Evolutionary conservation across 305 asterid genomes (phyloP), one percentile per base, ranked within the genome.

Genomic region (Salvia sclarea): DNA sequence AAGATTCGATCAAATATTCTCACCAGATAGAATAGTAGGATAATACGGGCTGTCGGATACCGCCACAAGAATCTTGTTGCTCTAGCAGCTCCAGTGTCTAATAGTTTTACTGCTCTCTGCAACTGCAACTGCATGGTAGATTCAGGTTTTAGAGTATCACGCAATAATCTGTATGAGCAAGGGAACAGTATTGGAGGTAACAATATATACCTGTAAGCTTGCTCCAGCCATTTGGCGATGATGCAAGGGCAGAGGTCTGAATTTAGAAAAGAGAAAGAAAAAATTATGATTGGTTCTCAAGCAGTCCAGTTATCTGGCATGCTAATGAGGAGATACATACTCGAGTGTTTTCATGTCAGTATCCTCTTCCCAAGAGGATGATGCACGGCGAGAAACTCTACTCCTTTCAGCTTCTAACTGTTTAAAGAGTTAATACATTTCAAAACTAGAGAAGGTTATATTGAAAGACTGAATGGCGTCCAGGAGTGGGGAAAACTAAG

Each of bases 61-160:
- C 92, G 95, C 98, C 98, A 95, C 44, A 95, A 87, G 82, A 95
- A 95, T 77, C 91, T 87, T 28, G 97, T 95, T 69, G 95, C 98
- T 84, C 99, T 86, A 74, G 85, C 98, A 45, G 98, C 99, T 71
- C 97, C 99, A 5, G 89, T 79, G 75, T 95, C 99, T 76, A 95
- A 80, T 66, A 92, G 77, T 75, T 95, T 95, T 14, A 88, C 99
- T 14, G 99, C 99, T 82, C 80, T 89, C 84, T 95, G 98, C 85
- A 95, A 81, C 99, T 95, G 84, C 82, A 80, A 28, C 68, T 52
- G 64, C 56, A 53, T 67, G 21, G 73, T 57, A 61, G 48, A 74
- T 38, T 56, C 28, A 66, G 61, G 43, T 72, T 38, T 56, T 22
- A 66, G 64, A 48, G 21, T 56, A 40, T 77, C 20, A 59, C 13